phyloP scores from a whole-genome alignment of 768 basidiomycete species.

The Podaxis pistillaris region DNA sequence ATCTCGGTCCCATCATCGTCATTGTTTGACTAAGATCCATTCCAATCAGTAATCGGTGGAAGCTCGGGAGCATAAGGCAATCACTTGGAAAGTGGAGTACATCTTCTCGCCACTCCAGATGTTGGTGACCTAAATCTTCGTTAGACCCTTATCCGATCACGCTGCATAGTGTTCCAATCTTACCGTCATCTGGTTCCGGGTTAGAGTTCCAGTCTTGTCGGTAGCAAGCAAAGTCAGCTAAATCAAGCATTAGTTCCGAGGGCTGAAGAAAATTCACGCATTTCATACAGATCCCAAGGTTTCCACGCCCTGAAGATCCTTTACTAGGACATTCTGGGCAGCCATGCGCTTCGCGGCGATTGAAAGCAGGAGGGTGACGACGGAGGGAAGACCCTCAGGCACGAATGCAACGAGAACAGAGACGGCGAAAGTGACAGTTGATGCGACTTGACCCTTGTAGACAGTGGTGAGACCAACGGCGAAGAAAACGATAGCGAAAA shows the following conservation, averaged over 20 bases:
- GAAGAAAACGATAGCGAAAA: conserved; percentile 65
- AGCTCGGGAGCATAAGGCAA: not conserved
- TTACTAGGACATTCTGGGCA: conserved; percentile 68
- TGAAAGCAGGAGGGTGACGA: conserved; percentile 63
- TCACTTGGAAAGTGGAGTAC: conserved; percentile 62
- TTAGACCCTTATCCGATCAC: not conserved
- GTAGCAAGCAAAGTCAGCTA: conserved; percentile 66
- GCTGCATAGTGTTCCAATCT: conserved; percentile 5
- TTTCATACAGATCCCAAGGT: conserved; percentile 48
- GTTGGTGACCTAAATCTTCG: conserved; percentile 48
- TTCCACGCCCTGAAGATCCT: conserved; percentile 72
- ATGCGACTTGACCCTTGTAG: conserved; percentile 59
- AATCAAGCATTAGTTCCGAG: not conserved
- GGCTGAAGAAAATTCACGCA: not conserved
- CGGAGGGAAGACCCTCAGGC: conserved; percentile 63
- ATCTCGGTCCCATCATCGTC: conserved; percentile 50
- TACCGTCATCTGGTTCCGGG: conserved; percentile 71
- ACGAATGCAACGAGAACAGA: conserved; percentile 62
- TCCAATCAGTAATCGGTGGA: not conserved
- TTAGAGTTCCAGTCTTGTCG: conserved; percentile 72
- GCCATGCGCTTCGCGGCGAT: conserved; percentile 75
- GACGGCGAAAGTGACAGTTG: conserved; percentile 62
- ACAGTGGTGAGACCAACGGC: conserved; percentile 63
- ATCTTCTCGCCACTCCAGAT: conserved; percentile 63
- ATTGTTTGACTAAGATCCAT: conserved; percentile 53